phyloP scores from a whole-genome alignment of 768 basidiomycete species.

The Podaxis carcinomalis region DNA sequence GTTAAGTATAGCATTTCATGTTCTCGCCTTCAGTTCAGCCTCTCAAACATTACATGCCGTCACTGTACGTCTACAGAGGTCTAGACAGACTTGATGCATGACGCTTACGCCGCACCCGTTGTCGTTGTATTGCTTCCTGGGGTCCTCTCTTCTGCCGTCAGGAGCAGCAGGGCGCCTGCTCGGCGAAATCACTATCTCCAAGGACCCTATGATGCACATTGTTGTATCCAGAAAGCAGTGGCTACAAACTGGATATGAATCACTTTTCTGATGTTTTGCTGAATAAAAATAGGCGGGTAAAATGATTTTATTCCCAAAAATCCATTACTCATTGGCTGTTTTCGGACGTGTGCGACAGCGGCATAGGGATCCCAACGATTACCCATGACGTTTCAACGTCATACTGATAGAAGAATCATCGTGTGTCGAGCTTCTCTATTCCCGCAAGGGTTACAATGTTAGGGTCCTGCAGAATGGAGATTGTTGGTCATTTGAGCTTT shows the following conservation, averaged over 20 bases:
- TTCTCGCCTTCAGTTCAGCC: not conserved
- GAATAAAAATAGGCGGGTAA: not conserved
- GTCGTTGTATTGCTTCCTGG: not conserved
- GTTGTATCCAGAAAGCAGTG: not conserved
- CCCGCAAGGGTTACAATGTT: not conserved
- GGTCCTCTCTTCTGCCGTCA: not conserved
- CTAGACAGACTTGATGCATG: constrained; percentile 1
- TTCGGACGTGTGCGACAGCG: not conserved
- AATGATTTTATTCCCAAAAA: not conserved
- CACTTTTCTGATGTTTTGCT: constrained; percentile 3
- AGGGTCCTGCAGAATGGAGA: constrained; percentile 8
- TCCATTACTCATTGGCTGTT: not conserved
- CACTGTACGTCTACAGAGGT: not conserved
- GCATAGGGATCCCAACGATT: not conserved
- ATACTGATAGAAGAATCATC: constrained; percentile 11
- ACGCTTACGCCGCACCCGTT: not conserved
- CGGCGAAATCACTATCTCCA: constrained; percentile 9
- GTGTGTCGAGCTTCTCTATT: constrained; percentile 7
- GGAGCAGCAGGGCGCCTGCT: not conserved
- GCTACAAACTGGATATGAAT: not conserved
- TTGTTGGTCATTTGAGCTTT: not conserved
- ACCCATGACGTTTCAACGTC: not conserved
- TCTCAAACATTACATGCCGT: constrained; percentile 1
- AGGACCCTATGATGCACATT: constrained; percentile 4
- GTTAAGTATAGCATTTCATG: not conserved